A percentile compares a stretch with the other conserved stretches of the same genome.
phyloP scores from a whole-genome alignment of 768 basidiomycete genomes.

The Suillus weaverae region DNA sequence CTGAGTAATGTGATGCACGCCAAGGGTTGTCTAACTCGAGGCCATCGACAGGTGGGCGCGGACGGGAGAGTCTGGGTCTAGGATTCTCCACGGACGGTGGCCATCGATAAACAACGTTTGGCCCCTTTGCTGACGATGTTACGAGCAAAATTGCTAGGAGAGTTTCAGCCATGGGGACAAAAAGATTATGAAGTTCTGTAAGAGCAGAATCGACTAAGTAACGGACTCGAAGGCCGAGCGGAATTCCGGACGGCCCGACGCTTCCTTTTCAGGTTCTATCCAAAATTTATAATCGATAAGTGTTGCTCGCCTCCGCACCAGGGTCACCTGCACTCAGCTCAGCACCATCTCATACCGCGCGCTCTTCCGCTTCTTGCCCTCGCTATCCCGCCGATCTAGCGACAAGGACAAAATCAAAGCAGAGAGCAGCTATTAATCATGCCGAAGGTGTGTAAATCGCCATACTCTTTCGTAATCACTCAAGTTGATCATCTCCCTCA shows the following conservation, averaged over 20 bases:
- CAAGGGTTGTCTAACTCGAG: constrained; percentile 70
- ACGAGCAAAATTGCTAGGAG: constrained; percentile 82
- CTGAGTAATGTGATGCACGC: constrained; percentile 59
- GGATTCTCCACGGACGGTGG: constrained; percentile 64
- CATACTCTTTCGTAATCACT: constrained; percentile 12
- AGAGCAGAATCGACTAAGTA: no score
- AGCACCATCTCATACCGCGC: neutral
- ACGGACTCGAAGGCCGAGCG: neutral
- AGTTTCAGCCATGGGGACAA: constrained; percentile 63
- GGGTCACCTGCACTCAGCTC: neutral
- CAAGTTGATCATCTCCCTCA: constrained; percentile 24
- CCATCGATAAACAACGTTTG: constrained; percentile 81
- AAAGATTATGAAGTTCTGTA: neutral
- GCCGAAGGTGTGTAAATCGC: constrained; percentile 46
- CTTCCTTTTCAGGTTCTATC: neutral
- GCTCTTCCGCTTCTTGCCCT: neutral
- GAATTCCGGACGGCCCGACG: neutral
- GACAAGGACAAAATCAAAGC: constrained; percentile 16
- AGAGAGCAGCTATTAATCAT: constrained; percentile 32
- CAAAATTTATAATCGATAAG: constrained; percentile 2
- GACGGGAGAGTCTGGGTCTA: constrained; percentile 69
- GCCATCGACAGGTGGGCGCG: constrained; percentile 51
- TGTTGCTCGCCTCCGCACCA: neutral
- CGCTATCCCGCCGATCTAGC: neutral
- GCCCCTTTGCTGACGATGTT: constrained; percentile 80